These are phyloP conservation scores for Auricularia sp. DNA, from an alignment of 768 basidiomycete species.

Conservation along the genomic window DNA sequence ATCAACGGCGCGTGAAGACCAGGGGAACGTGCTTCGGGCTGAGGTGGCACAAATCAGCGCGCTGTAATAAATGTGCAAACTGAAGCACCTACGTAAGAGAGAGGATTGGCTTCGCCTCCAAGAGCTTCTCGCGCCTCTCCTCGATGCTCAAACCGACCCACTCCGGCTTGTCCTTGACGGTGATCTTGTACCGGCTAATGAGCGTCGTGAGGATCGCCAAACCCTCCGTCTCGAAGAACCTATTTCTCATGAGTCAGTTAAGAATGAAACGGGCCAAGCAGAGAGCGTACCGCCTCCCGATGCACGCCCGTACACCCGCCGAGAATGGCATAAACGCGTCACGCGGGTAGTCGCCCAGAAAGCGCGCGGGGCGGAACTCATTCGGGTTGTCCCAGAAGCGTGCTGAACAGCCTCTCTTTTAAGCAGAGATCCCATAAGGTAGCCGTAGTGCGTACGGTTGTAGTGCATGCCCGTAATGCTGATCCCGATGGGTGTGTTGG, in stretches of 20 bases:
- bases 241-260: not conserved
- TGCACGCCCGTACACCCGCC: slow-evolving; percentile 1
- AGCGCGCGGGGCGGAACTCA: slow-evolving; percentile 6
- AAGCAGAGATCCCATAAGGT: too few species aligned
- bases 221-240: slow-evolving; percentile 41
- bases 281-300: not conserved
- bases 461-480: slow-evolving; percentile 4
- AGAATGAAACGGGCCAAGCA: not conserved
- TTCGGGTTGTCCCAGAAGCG: slow-evolving; percentile 5
- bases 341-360: slow-evolving; percentile 6
- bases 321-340: slow-evolving; percentile 7
- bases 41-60: not conserved
- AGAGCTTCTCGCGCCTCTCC: slow-evolving; percentile 21
- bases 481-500: not conserved
- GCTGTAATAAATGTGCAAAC: not conserved
- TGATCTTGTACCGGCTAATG: slow-evolving; percentile 36
- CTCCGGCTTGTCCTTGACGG: slow-evolving; percentile 21
- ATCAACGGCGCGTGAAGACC: slow-evolving; percentile 23
- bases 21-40: slow-evolving; percentile 26
- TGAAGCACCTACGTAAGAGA: slow-evolving; percentile 35
- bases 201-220: slow-evolving; percentile 43
- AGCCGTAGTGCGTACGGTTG: slow-evolving; percentile 5
- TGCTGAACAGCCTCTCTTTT: not conserved
- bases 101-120: slow-evolving; percentile 27
- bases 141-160: slow-evolving; percentile 39